A percentile compares a stretch with the other conserved stretches of the same genome.
These are phyloP conservation scores for Guadua angustifolia DNA, from an alignment of 176 grass and related monocot species.

Conservation along the genomic window DNA sequence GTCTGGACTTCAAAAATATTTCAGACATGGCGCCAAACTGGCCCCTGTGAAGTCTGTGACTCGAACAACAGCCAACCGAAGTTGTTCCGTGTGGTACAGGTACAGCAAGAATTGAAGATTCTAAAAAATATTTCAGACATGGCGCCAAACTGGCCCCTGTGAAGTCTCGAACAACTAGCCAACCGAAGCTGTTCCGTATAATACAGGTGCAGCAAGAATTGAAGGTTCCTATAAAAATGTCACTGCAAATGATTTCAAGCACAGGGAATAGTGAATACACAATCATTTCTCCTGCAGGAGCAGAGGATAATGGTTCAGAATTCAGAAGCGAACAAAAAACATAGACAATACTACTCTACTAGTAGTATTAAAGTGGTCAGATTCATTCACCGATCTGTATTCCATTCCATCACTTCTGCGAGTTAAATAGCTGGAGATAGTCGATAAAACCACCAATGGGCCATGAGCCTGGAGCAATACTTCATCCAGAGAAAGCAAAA, in stretches of 20 bases:
- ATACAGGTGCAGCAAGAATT: not conserved
- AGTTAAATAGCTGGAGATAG: constrained; percentile 23
- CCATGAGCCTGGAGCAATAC: constrained; percentile 23
- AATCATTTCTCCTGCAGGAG: not conserved
- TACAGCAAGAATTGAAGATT: not conserved
- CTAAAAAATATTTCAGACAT: not conserved
- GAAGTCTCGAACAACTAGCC: not conserved
- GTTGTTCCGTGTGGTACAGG: not conserved
- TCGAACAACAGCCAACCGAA: not conserved
- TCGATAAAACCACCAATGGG: constrained; percentile 24
- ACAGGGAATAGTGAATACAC: not conserved
- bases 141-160: not conserved
- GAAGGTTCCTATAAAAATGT: not conserved
- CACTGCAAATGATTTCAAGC: not conserved
- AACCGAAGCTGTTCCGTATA: not conserved
- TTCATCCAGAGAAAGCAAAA: constrained; percentile 14
- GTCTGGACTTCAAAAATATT: not conserved
- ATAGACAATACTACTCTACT: not conserved
- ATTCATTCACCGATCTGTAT: not conserved
- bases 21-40: not conserved
- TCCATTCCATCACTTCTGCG: not conserved
- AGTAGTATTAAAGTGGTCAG: not conserved
- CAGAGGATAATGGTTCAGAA: not conserved
- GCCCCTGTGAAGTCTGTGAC: not conserved
- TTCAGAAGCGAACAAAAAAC: not conserved